Evolutionary conservation across 768 basidiomycete genomes (phyloP).

Genomic region (Boletus speciosus): DNA sequence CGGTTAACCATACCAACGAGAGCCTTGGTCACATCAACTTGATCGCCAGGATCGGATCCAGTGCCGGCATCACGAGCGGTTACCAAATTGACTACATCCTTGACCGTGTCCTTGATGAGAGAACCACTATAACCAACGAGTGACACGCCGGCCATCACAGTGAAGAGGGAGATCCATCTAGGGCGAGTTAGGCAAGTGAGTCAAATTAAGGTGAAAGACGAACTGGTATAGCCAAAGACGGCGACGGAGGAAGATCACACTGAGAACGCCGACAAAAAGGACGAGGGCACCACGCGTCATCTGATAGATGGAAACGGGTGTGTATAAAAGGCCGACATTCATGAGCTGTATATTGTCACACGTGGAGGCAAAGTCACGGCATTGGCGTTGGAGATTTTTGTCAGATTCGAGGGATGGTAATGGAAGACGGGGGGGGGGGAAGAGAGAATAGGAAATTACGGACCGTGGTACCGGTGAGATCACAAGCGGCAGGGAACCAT

Average conservation of each 20-base stretch:
- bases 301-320: constrained; percentile 96
- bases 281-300: constrained; percentile 94
- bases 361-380: constrained; percentile 8
- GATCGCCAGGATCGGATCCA: constrained; percentile 45
- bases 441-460: constrained; percentile 32
- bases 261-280: constrained; percentile 88
- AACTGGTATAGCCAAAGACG: constrained; percentile 86
- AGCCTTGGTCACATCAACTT: constrained; percentile 64
- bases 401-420: constrained; percentile 5
- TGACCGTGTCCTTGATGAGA: constrained; percentile 71
- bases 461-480: constrained; percentile 88
- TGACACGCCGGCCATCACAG: constrained; percentile 82
- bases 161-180: constrained; percentile 87
- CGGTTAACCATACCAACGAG: constrained; percentile 54
- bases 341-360: constrained; percentile 52
- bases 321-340: constrained; percentile 94
- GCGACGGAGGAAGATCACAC: constrained; percentile 86
- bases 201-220: constrained; percentile 11
- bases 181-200: background rate
- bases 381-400: constrained; percentile 16
- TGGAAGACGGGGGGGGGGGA: constrained; percentile 7
- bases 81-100: constrained; percentile 36
- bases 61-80: constrained; percentile 24
- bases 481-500: constrained; percentile 86
- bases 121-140: constrained; percentile 89